Evolutionary conservation across 345 rosid species (phyloP).

Genomic region (Eutrema japonicum): DNA sequence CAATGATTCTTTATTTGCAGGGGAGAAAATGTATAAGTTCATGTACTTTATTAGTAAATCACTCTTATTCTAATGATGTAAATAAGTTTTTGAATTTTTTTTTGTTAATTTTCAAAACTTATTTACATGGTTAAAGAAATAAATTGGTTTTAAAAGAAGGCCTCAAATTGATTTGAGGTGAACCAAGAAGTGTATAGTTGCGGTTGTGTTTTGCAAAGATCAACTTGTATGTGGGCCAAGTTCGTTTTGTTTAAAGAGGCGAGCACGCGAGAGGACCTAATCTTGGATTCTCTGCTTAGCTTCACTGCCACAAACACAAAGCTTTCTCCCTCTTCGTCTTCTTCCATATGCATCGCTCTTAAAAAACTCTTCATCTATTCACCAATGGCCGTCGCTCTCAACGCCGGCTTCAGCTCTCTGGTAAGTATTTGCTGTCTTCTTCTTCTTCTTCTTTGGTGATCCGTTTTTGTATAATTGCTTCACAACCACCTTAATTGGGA

Average conservation of each 20-base stretch:
- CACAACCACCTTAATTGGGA: not conserved
- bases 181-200: not conserved
- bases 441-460: slow-evolving; percentile 17
- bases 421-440: slow-evolving; percentile 19
- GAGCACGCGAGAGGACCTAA: slow-evolving; percentile 34
- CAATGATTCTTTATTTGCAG: not conserved
- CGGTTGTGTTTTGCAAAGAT: not conserved
- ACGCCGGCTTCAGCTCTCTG: slow-evolving; percentile 44
- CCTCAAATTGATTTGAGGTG: not conserved
- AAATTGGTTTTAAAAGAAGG: not conserved
- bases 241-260: too few species aligned
- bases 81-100: too few species aligned
- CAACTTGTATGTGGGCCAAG: too few species aligned
- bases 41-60: not conserved
- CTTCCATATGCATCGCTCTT: slow-evolving; percentile 32
- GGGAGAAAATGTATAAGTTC: not conserved
- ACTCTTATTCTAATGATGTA: too few species aligned
- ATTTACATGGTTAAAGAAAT: not conserved
- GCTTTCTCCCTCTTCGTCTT: slow-evolving; percentile 5
- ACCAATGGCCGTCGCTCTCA: slow-evolving; percentile 41
- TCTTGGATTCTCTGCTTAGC: slow-evolving; percentile 32
- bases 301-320: slow-evolving; percentile 40
- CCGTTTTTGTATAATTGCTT: not conserved
- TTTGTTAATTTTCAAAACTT: too few species aligned
- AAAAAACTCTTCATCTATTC: slow-evolving; percentile 1